Conservation (phyloP, 2,329 filamentous ascomycete genomes). For the Botrytis pseudocinerea region DNA sequence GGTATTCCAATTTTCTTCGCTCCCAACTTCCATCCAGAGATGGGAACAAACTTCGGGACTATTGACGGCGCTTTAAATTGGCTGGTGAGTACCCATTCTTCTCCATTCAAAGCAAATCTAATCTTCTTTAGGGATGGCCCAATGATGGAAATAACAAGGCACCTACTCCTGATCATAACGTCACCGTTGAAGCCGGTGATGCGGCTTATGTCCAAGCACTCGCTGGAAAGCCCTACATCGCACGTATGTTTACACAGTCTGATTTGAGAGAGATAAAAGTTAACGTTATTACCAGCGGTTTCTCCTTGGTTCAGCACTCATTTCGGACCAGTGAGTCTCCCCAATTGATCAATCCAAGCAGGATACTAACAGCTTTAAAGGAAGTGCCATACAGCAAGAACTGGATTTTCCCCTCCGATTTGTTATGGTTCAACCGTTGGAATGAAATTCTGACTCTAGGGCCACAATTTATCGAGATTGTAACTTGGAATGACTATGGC, state of each 20-base stretch:
- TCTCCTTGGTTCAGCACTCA: slow-evolving; percentile 44
- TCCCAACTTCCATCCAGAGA: slow-evolving; percentile 33
- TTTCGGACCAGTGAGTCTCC: slow-evolving; percentile 48
- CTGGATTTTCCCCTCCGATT: slow-evolving; percentile 46
- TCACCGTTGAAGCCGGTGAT: slow-evolving; percentile 31
- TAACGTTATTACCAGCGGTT: slow-evolving; percentile 28
- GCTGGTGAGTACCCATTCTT: slow-evolving; percentile 24
- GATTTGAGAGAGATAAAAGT: not conserved
- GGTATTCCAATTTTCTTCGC: slow-evolving; percentile 33
- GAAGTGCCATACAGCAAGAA: slow-evolving; percentile 43
- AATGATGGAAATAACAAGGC: slow-evolving; percentile 35
- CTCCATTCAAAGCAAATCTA: no score
- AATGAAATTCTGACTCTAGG: slow-evolving; percentile 43
- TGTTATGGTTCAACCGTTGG: slow-evolving; percentile 46
- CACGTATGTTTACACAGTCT: slow-evolving; percentile 21
- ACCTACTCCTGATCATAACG: slow-evolving; percentile 28
- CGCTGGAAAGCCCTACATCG: slow-evolving; percentile 33
- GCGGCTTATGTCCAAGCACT: slow-evolving; percentile 28
- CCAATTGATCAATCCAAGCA: slow-evolving; percentile 40
- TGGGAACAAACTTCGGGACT: slow-evolving; percentile 25
- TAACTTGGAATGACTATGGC: slow-evolving; percentile 54
- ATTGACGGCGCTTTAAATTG: slow-evolving; percentile 34
- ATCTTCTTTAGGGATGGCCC: slow-evolving; percentile 28
- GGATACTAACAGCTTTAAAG: slow-evolving; percentile 30
- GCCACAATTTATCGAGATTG: slow-evolving; percentile 48